These are phyloP conservation scores for Triticum urartu DNA, from an alignment of 176 grass and related monocot species.

Conservation along the genomic window DNA sequence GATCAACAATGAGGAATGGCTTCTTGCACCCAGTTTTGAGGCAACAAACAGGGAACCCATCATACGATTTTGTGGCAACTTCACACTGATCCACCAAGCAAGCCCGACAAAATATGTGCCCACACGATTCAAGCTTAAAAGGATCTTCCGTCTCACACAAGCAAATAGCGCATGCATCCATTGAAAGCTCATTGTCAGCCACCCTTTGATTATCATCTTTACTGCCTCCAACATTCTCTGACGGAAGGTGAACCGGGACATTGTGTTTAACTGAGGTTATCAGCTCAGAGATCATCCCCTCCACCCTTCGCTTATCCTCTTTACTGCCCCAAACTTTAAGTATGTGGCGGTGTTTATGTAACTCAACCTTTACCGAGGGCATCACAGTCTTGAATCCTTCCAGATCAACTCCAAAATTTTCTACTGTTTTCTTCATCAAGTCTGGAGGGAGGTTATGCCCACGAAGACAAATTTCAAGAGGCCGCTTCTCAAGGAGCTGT, in stretches of 20 bases:
- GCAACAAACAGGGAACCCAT: constrained; percentile 79
- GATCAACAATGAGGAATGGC: constrained; percentile 57
- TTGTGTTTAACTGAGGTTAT: constrained; percentile 29
- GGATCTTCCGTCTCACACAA: constrained; percentile 77
- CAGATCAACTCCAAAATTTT: constrained; percentile 67
- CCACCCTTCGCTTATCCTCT: constrained; percentile 57
- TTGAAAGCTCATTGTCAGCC: not conserved
- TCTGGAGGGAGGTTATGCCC: constrained; percentile 57
- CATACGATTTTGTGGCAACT: constrained; percentile 57
- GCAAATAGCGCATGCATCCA: constrained; percentile 63
- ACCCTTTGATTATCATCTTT: constrained; percentile 9
- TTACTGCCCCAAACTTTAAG: constrained; percentile 70
- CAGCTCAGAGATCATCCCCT: constrained; percentile 60
- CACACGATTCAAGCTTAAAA: constrained; percentile 79
- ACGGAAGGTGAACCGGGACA: constrained; percentile 23
- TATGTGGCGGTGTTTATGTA: constrained; percentile 57
- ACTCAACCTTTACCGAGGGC: constrained; percentile 44
- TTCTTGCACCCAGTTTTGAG: constrained; percentile 62
- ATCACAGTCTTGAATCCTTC: constrained; percentile 58
- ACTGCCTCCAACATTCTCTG: constrained; percentile 23
- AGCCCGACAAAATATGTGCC: constrained; percentile 60
- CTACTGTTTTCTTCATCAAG: constrained; percentile 81
- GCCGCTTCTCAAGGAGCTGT: constrained; percentile 54
- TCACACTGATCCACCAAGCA: constrained; percentile 87
- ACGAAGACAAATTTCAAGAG: constrained; percentile 57